Evolutionary conservation across 2,329 filamentous ascomycete species (phyloP).

Genomic region (Zopfia rhizophila): DNA sequence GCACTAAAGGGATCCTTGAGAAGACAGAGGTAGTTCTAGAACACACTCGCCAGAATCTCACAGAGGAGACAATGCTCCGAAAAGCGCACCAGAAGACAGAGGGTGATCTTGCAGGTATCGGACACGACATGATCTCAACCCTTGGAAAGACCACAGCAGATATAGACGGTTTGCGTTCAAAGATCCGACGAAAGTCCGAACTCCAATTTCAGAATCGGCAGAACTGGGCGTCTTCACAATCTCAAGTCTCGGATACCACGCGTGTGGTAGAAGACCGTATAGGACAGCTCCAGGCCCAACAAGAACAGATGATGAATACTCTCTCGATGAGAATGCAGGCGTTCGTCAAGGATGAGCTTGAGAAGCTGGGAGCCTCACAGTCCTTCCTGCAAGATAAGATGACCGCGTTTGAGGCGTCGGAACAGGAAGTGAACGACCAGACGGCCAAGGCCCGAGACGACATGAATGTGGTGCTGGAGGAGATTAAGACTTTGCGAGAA

Average conservation of each 20-base stretch:
- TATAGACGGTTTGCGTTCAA: constrained; percentile 83
- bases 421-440: constrained; percentile 73
- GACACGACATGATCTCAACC: constrained; percentile 79
- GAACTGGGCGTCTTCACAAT: constrained; percentile 80
- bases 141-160: constrained; percentile 82
- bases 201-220: constrained; percentile 82
- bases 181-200: constrained; percentile 85
- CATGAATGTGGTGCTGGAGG: constrained; percentile 90
- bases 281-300: constrained; percentile 75
- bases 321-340: constrained; percentile 77
- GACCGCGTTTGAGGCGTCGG: constrained; percentile 72
- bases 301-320: constrained; percentile 74
- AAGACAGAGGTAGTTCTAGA: constrained; percentile 87
- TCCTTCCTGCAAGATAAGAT: constrained; percentile 76
- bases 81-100: constrained; percentile 90
- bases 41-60: constrained; percentile 78
- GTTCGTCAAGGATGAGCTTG: constrained; percentile 80
- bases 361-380: constrained; percentile 76
- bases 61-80: constrained; percentile 81
- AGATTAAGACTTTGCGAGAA: constrained; percentile 89
- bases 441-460: constrained; percentile 78
- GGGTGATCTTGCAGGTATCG: constrained; percentile 76
- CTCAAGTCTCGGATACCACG: constrained; percentile 80
- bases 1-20: constrained; percentile 82
- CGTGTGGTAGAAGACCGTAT: constrained; percentile 79